Conservation (phyloP, 768 basidiomycete species). For the Agaricus sinodeliciosus region DNA sequence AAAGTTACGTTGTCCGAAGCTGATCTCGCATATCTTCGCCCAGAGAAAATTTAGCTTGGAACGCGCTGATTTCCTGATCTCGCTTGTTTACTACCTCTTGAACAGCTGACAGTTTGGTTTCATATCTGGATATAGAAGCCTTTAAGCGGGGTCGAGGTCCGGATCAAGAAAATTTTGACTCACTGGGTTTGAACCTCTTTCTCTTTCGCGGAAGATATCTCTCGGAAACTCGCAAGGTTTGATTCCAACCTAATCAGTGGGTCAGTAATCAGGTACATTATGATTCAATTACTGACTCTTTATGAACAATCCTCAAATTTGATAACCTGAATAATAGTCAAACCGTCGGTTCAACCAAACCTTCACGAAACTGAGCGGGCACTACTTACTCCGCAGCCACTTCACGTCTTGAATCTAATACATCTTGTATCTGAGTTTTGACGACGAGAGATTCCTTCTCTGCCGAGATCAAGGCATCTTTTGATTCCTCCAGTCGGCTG, state of each 20-base stretch:
- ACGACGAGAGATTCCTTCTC: conserved; percentile 5
- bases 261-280: not conserved
- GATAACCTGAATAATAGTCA: not conserved
- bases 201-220: not conserved
- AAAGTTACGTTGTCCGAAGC: conserved; percentile 1
- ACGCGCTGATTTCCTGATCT: conserved; percentile 18
- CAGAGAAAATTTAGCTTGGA: conserved; percentile 17
- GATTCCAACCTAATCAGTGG: not conserved
- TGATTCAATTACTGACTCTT: not conserved
- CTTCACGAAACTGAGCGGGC: not conserved
- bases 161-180: not conserved
- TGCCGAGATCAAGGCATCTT: conserved; percentile 1
- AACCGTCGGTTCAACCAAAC: not conserved
- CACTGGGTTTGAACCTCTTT: conserved; percentile 1
- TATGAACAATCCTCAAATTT: not conserved
- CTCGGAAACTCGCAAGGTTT: not conserved
- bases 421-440: conserved; percentile 4
- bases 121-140: conserved; percentile 9
- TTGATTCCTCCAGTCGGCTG: not conserved
- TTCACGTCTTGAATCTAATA: conserved; percentile 1
- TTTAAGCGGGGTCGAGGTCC: not conserved
- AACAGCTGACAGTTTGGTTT: conserved; percentile 16
- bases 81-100: conserved; percentile 19
- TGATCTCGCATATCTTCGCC: conserved; percentile 9
- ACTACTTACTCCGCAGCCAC: not conserved